These are phyloP conservation scores for Globisporangium lucens DNA, from an alignment of 352 stramenopile species.

Conservation along the genomic window DNA sequence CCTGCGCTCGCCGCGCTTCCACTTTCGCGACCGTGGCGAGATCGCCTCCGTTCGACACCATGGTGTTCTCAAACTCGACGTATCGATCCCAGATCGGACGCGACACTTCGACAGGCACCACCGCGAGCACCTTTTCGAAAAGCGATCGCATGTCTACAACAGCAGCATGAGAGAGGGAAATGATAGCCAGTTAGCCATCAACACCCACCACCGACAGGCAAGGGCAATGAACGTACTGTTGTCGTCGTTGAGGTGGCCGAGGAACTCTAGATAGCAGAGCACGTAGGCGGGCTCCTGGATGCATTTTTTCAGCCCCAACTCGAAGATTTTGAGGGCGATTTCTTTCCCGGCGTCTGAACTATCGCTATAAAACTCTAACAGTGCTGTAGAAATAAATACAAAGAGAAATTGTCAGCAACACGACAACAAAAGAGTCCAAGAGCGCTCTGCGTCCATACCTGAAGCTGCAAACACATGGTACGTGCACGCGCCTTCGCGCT, in stretches of 20 bases:
- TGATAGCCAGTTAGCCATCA: slow-evolving; percentile 2
- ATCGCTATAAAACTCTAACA: slow-evolving; percentile 87
- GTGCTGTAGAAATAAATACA: slow-evolving; percentile 27
- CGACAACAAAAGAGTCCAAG: no score
- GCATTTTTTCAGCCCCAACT: slow-evolving; percentile 85
- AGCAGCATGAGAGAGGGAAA: background rate
- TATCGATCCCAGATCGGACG: slow-evolving; percentile 87
- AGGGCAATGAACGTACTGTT: slow-evolving; percentile 62
- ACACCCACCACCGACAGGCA: background rate
- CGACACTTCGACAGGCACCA: slow-evolving; percentile 79
- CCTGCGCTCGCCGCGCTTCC: slow-evolving; percentile 70
- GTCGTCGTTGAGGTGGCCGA: slow-evolving; percentile 85
- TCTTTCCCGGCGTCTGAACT: slow-evolving; percentile 79
- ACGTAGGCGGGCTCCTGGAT: slow-evolving; percentile 86
- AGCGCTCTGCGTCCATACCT: slow-evolving; percentile 31
- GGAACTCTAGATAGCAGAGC: slow-evolving; percentile 83
- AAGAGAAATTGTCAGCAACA: no score
- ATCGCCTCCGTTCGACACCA: slow-evolving; percentile 82
- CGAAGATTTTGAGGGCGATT: slow-evolving; percentile 88
- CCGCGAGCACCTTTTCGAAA: slow-evolving; percentile 86
- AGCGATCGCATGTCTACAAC: slow-evolving; percentile 82
- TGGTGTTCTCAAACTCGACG: slow-evolving; percentile 84
- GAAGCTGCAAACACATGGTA: slow-evolving; percentile 83
- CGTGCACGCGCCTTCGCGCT: slow-evolving; percentile 74
- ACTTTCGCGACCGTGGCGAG: slow-evolving; percentile 81